Base-by-base conservation (phyloP, 345 rosid genomes). In the Salix koriyanagi region DNA sequence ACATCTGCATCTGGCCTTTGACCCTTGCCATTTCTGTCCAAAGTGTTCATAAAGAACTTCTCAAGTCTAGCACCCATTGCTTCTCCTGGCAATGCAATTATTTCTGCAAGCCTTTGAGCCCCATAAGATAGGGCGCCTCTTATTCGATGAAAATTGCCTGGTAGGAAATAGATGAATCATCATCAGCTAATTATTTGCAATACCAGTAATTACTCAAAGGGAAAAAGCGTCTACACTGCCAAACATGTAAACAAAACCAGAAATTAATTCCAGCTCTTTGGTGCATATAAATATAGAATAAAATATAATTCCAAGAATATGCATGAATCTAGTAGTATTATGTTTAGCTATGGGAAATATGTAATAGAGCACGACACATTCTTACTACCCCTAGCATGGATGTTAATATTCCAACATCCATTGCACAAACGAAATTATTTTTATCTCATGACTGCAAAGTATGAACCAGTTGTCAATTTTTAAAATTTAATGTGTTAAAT, bases 1-100 rank as follows among this genome's bases (percentile, higher is more conserved):
- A 82, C 84, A 64, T 80, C 76, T 52, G 88, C 84, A 79, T 96
- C 99, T 21, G 91, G 89, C 79, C 97, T 89, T 83, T 85, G 86
- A 44, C 99, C 99, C 79, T 84, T 91, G 39, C 99, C 99, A 65
- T 91, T 93, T 81, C 97, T 80, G 52, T 86, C 91, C 85, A 93
- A 79, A 79, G 97, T 88, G 80, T 86, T 89, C 28, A 56, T 25
- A 71, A 93, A 93, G 75, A 91, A 90, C 26, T 74, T 79, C 86
- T 93, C 95, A 10, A 93, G 75, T 79, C 78, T 86, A 83, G 82
- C 78, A 34, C 93, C 96, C 83, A 90, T 83, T 32, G 67, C 82
- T 81, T 87, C 90, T 68, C 86, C 90, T 11, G 96, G 98, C 76
- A 87, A 83, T 72, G 25, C 56, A 65, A 96, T 88, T 70, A 93